A percentile compares a stretch with the other conserved stretches of the same genome.
phyloP scores from a whole-genome alignment of 176 grass and related monocot genomes.

The Avena sativa region DNA sequence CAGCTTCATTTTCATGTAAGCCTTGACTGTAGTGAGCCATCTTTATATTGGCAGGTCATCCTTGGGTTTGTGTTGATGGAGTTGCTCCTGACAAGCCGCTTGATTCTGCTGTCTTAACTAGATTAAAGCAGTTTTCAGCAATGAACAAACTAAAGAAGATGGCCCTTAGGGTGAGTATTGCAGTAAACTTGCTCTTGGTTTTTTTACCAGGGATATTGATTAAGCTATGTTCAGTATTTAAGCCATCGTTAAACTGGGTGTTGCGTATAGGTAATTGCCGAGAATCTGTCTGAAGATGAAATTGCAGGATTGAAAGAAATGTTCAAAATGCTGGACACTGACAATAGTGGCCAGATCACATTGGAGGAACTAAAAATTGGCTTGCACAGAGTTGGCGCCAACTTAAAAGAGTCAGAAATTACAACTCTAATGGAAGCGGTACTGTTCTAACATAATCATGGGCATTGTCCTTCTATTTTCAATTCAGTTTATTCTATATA shows the following conservation, averaged over 20 bases:
- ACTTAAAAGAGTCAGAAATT: constrained; percentile 93
- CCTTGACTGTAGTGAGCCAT: constrained; percentile 29
- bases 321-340: constrained; percentile 97
- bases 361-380: constrained; percentile 85
- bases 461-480: constrained; percentile 10
- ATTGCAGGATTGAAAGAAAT: constrained; percentile 94
- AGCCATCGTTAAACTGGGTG: constrained; percentile 33
- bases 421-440: constrained; percentile 86
- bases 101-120: constrained; percentile 76
- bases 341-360: constrained; percentile 97
- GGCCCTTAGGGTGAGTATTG: constrained; percentile 63
- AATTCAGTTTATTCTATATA: background rate
- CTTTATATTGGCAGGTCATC: constrained; percentile 63
- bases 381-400: constrained; percentile 81
- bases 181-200: background rate
- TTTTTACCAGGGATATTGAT: constrained; percentile 30
- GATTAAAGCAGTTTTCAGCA: constrained; percentile 83
- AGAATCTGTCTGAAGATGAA: constrained; percentile 93
- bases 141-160: constrained; percentile 92
- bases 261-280: constrained; percentile 80
- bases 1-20: constrained; percentile 10
- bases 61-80: constrained; percentile 78
- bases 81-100: constrained; percentile 78
- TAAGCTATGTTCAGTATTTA: constrained; percentile 34
- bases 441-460: constrained; percentile 46